Evolutionary conservation across 1,284 basidiomycete species (phyloP).

Genomic region (Chondrostereum purpureum): DNA sequence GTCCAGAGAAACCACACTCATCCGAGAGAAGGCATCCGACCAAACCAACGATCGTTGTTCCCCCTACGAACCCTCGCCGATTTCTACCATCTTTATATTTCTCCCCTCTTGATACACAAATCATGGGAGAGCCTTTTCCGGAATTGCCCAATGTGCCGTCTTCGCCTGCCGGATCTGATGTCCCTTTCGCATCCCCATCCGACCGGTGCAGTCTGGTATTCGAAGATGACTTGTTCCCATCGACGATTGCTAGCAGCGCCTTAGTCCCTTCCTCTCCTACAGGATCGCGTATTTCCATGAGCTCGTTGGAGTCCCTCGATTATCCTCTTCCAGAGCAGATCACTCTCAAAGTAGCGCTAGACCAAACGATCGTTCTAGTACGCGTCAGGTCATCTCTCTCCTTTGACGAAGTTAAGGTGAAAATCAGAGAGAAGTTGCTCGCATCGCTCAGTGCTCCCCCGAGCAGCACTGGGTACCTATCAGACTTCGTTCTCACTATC

Average conservation of each 20-base stretch:
- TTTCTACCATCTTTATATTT: too few species aligned
- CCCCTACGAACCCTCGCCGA: too few species aligned
- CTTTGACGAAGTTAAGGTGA: slow-evolving; percentile 45
- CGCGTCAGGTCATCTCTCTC: slow-evolving; percentile 39
- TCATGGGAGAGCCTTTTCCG: too few species aligned
- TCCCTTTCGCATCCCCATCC: neutral
- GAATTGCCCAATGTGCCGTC: too few species aligned
- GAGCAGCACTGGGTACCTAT: slow-evolving; percentile 39
- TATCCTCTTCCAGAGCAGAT: slow-evolving; percentile 32
- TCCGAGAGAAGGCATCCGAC: too few species aligned
- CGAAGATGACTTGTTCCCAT: slow-evolving; percentile 12
- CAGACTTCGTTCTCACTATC: slow-evolving; percentile 47
- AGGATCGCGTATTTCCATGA: slow-evolving; percentile 14
- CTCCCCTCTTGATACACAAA: too few species aligned
- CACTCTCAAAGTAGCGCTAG: slow-evolving; percentile 58
- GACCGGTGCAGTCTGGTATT: neutral
- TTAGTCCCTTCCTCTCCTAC: slow-evolving; percentile 17
- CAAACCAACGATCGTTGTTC: too few species aligned
- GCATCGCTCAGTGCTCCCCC: too few species aligned
- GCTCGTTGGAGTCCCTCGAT: too few species aligned
- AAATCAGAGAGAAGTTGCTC: slow-evolving; percentile 57
- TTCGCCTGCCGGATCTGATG: too few species aligned
- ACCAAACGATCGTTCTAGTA: slow-evolving; percentile 55
- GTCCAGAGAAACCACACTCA: too few species aligned
- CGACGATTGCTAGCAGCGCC: too few species aligned